A percentile compares a stretch with the other conserved stretches of the same genome.
Conservation (phyloP, 768 basidiomycete genomes). For the Cyclocybe cylindracea region DNA sequence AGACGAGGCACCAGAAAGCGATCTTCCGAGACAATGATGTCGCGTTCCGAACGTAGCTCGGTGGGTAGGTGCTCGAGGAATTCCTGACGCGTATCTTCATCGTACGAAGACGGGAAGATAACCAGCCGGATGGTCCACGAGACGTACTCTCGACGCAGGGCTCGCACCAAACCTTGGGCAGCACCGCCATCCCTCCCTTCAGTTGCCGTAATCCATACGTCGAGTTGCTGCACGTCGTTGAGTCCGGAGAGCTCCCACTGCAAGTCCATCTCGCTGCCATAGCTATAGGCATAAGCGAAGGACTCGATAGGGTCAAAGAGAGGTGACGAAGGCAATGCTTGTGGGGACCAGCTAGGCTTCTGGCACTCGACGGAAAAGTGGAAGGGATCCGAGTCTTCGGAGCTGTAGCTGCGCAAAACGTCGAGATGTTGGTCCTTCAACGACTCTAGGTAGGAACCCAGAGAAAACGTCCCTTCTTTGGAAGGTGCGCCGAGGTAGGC, state of each 20-base stretch:
- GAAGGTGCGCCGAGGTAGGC: constrained; percentile 5
- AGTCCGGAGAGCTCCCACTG: constrained; percentile 16
- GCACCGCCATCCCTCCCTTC: constrained; percentile 28
- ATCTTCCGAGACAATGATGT: constrained; percentile 6
- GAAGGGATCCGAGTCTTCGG: constrained; percentile 13
- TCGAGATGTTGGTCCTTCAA: not conserved
- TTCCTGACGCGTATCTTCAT: constrained; percentile 11
- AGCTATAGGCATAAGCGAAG: constrained; percentile 11
- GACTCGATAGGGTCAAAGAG: constrained; percentile 8
- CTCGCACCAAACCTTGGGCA: constrained; percentile 29
- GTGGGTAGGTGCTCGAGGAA: constrained; percentile 6
- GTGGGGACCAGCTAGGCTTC: constrained; percentile 1
- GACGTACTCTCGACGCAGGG: constrained; percentile 29
- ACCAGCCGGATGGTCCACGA: constrained; percentile 29
- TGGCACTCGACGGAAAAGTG: constrained; percentile 14
- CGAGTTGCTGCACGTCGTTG: constrained; percentile 11
- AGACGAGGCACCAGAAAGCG: constrained; percentile 10
- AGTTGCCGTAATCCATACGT: constrained; percentile 29
- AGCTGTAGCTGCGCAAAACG: constrained; percentile 1
- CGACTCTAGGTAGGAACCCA: constrained; percentile 2
- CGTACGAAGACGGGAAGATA: constrained; percentile 23
- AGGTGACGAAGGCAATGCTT: not conserved
- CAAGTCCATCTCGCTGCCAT: constrained; percentile 17
- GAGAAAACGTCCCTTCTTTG: constrained; percentile 1
- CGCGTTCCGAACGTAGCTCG: constrained; percentile 10